Evolutionary conservation across 768 basidiomycete genomes (phyloP), one percentile per base, ranked within the genome.

Genomic region (Podaxis rugospora): DNA sequence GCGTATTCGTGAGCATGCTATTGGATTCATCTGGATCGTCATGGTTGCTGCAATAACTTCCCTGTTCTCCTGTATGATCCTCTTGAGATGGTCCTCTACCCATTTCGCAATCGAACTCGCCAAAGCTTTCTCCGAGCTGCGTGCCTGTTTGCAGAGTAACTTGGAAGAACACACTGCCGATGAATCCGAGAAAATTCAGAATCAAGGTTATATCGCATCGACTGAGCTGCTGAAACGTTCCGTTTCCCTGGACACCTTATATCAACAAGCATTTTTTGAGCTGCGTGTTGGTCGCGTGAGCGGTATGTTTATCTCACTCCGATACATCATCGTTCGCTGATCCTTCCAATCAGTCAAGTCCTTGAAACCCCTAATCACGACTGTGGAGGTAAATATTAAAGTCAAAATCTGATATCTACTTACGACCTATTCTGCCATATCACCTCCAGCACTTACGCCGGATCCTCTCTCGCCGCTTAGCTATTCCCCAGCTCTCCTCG

Each of bases 241-340:
- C 14, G 68, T 78, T 36, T 70, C 70, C 27, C 67, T 82, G 39
- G 76, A 80, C 59, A 65, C 73, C 42, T 68, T 71, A 21, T 80
- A 81, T 62, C 75, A 75, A 2, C 78, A 78, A 61, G 79, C 80
- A 10, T 71, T 74, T 2, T 80, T 82, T 53, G 80, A 82, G 55
- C 67, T 80, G 32, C 74, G 79, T 5, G 62, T 80, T 5, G 79
- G 80, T 23, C 74, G 79, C 21, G 66, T 82, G 36, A 73, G 74
- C 51, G 72, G 80, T 81, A 63, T 62, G 73, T 55, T 32, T n/a
- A 18, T 37, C 14, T 56, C 13, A 32, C 32, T 53, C 23, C 13
- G 35, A 6, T 25, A 9, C 49, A 35, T 27, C 28, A 6, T 11
- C 44, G 9, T 28, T 27, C 36, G 7, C 53, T 55, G 37, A 55